Evolutionary conservation across 2,329 filamentous ascomycete species (phyloP).

Genomic region (Epichloe aotearoae): DNA sequence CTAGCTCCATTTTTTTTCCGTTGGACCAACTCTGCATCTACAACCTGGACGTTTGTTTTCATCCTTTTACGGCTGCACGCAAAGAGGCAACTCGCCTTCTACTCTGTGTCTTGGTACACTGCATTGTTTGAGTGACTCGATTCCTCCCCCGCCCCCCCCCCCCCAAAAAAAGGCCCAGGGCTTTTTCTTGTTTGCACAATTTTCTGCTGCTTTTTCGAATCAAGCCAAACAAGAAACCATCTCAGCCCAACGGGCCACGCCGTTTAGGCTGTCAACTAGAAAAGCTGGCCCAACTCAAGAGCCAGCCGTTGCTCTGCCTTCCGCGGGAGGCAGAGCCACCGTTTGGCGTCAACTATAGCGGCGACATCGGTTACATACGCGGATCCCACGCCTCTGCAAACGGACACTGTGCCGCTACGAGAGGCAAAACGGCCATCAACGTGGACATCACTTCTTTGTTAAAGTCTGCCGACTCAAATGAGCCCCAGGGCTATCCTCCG

Average conservation of each 20-base stretch:
- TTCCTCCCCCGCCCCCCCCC: not conserved
- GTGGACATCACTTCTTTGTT: slow-evolving; percentile 93
- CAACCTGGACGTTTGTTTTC: not conserved
- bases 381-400: slow-evolving; percentile 17
- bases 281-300: slow-evolving; percentile 30
- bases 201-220: too few relatives aligned
- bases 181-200: not conserved
- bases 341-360: slow-evolving; percentile 17
- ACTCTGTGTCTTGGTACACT: slow-evolving; percentile 9
- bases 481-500: slow-evolving; percentile 42
- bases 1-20: not conserved
- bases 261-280: slow-evolving; percentile 14
- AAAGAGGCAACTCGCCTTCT: slow-evolving; percentile 1
- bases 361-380: slow-evolving; percentile 16
- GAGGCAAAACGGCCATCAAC: slow-evolving; percentile 42
- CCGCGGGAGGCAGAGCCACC: slow-evolving; percentile 24
- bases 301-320: slow-evolving; percentile 27
- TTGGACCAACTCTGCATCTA: not conserved
- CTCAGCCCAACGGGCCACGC: slow-evolving; percentile 3
- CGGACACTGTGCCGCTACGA: slow-evolving; percentile 14
- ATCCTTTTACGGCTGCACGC: slow-evolving; percentile 1
- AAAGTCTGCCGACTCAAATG: slow-evolving; percentile 61
- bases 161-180: not conserved
- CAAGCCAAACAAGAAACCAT: not conserved
- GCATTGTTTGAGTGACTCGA: slow-evolving; percentile 8